Evolutionary conservation across 2,329 filamentous ascomycete genomes (phyloP).

Genomic region (Rhinocladiella similis): DNA sequence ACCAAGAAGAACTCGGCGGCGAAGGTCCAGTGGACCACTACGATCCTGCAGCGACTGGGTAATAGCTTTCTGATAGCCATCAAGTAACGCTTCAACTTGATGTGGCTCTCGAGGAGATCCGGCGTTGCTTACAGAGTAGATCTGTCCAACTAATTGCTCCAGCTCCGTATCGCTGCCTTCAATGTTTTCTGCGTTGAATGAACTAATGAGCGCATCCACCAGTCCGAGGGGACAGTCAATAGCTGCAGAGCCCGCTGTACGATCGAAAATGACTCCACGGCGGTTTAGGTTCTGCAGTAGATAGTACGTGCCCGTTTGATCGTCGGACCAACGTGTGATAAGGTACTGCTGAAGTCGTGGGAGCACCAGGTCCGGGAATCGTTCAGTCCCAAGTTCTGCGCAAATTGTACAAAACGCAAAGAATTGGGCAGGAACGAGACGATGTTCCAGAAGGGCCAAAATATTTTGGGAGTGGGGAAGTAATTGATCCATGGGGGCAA

Average conservation of each 20-base stretch:
- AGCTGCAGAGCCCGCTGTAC: neutral
- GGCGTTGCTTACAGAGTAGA: slow-evolving; percentile 11
- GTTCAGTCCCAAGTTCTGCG: slow-evolving; percentile 68
- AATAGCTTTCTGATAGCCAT: slow-evolving; percentile 8
- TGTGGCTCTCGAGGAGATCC: slow-evolving; percentile 3
- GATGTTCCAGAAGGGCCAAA: slow-evolving; percentile 63
- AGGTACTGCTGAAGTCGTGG: slow-evolving; percentile 85
- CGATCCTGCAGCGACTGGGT: slow-evolving; percentile 1
- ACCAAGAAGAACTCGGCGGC: slow-evolving; percentile 14
- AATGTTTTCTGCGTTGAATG: neutral
- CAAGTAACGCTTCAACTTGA: neutral
- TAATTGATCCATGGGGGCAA: slow-evolving; percentile 75
- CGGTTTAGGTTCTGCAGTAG: slow-evolving; percentile 20
- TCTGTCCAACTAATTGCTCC: slow-evolving; percentile 14
- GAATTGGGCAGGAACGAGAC: slow-evolving; percentile 70
- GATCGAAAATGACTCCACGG: neutral
- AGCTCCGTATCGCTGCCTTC: neutral
- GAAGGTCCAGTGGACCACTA: slow-evolving; percentile 9
- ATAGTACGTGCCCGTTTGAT: slow-evolving; percentile 59
- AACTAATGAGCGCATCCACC: slow-evolving; percentile 4
- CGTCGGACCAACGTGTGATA: slow-evolving; percentile 66
- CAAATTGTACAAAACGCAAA: slow-evolving; percentile 83
- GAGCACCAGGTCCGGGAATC: slow-evolving; percentile 77
- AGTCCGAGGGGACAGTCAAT: slow-evolving; percentile 12
- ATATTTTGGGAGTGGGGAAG: slow-evolving; percentile 69